Percentiles rank a stretch among this genome's conserved stretches.
Conservation (phyloP, 2,329 filamentous ascomycete species). For the Colletotrichum salicis region DNA sequence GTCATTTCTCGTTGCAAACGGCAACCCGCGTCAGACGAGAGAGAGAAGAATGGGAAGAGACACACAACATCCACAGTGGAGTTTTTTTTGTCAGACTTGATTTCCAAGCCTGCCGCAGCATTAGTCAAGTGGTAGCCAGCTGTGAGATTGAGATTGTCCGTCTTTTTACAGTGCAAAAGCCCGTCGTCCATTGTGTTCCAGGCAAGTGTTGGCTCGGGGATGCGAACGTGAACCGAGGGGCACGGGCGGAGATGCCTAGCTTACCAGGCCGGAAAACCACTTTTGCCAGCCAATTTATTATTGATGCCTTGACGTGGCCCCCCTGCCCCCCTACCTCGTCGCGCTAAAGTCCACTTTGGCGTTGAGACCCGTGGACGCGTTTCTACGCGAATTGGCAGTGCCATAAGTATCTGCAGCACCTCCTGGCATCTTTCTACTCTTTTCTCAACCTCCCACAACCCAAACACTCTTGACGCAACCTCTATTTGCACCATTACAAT, state of each 20-base stretch:
- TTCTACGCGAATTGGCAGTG: conserved; percentile 33
- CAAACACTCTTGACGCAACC: conserved; percentile 17
- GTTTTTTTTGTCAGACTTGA: conserved; percentile 18
- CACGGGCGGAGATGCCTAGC: conserved; percentile 28
- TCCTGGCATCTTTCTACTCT: conserved; percentile 7
- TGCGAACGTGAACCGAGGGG: conserved; percentile 34
- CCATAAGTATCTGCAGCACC: conserved; percentile 36
- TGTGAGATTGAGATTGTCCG: background rate
- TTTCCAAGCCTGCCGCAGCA: conserved; percentile 21
- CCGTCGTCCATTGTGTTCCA: conserved; percentile 1
- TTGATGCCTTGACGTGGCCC: conserved; percentile 36
- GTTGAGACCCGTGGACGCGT: conserved; percentile 27
- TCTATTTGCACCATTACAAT: conserved; percentile 5
- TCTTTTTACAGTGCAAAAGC: background rate
- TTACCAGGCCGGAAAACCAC: background rate
- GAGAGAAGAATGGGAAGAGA: conserved; percentile 3
- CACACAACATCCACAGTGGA: conserved; percentile 20
- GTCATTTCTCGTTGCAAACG: conserved; percentile 19
- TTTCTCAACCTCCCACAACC: conserved; percentile 24
- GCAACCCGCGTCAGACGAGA: conserved; percentile 10
- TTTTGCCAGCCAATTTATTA: conserved; percentile 21
- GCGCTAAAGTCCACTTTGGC: conserved; percentile 33
- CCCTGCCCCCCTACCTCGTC: conserved; percentile 22
- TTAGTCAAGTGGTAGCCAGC: conserved; percentile 28
- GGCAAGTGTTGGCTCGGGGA: conserved; percentile 32